A percentile compares a stretch with the other conserved stretches of the same genome.
Conservation (phyloP, 805 yeast species). For the Barnettozyma botsteinii region DNA sequence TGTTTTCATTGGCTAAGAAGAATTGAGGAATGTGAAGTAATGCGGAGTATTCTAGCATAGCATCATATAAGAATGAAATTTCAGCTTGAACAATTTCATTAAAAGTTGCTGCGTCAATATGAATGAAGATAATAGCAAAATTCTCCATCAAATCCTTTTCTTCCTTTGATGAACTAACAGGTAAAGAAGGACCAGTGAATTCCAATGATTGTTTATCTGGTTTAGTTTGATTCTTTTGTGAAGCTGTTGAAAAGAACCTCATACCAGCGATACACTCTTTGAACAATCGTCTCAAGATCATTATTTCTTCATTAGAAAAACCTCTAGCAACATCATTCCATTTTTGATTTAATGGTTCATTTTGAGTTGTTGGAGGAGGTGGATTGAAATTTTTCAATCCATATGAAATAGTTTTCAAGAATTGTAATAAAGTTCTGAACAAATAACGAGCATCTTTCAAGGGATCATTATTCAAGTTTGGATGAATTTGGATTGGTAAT, state of each 20-base stretch:
- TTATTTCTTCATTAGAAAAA: slow-evolving; percentile 78
- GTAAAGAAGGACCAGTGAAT: slow-evolving; percentile 73
- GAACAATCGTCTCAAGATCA: slow-evolving; percentile 68
- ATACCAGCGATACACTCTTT: slow-evolving; percentile 81
- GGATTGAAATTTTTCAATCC: slow-evolving; percentile 90
- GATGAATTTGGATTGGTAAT: slow-evolving; percentile 55
- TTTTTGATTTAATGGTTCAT: slow-evolving; percentile 43
- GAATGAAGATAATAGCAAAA: slow-evolving; percentile 88
- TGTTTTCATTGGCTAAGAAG: slow-evolving; percentile 88
- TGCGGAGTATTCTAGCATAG: slow-evolving; percentile 79
- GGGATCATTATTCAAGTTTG: slow-evolving; percentile 49
- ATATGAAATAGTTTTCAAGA: slow-evolving; percentile 81
- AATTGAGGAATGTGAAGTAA: slow-evolving; percentile 88
- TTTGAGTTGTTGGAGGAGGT: slow-evolving; percentile 51
- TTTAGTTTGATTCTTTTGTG: slow-evolving; percentile 22
- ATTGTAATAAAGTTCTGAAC: slow-evolving; percentile 83
- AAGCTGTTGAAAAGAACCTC: slow-evolving; percentile 56
- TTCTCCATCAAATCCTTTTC: slow-evolving; percentile 95
- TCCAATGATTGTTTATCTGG: slow-evolving; percentile 21
- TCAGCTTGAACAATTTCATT: slow-evolving; percentile 85
- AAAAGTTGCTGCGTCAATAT: slow-evolving; percentile 91
- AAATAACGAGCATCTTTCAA: slow-evolving; percentile 83
- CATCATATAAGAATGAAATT: slow-evolving; percentile 67
- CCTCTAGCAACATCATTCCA: slow-evolving; percentile 88
- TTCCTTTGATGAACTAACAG: slow-evolving; percentile 84